Base-by-base conservation (phyloP, 345 rosid genomes). In the Cardamine resedifolia region DNA sequence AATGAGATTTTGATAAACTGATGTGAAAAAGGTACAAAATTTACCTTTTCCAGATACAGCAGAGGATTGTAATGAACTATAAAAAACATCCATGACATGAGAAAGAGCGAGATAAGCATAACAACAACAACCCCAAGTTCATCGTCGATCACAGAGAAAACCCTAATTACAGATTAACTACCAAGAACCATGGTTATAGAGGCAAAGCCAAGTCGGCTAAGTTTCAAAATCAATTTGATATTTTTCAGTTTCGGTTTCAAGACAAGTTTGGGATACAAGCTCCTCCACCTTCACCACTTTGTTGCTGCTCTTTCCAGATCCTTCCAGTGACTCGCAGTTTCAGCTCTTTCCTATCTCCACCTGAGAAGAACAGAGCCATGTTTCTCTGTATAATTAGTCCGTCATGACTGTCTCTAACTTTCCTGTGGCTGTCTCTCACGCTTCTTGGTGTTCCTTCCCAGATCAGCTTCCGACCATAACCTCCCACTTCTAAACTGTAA, bases 311-410 rank as follows among this genome's bases (percentile, higher is more conserved):
- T 81, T 89, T 94, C 98, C 98, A 94, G 67, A 94, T 94, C 70
- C 96, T 74, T 7, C 98, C 97, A 3, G 96, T 91, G 28, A 94
- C 91, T 74, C 96, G 81, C 23, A 94, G 90, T 80, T 94, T 93
- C 72, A 93, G 74, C 80, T 90, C 97, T 84, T 91, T 91, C 82
- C 96, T 81, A 45, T 93, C 97, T 21, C 97, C 97, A 50, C 97
- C 98, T 6, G 98, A 93, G 85, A 93, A 90, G 86, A 90, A 93
- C 14, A 93, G 85, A 2, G 97, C 98, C 96, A 93, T 87, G 81
- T 91, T 94, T 7, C 96, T 84, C 70, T 86, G 97, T 72, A 91
- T 89, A 43, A 91, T 80, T 47, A 94, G 89, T 36, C 97, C 97
- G 11, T 94, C 96, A 36, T 89, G 92, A 78, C 97, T 94, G 83